These are phyloP conservation scores for Aspergillus ochraceoroseus DNA, from an alignment of 2,329 filamentous ascomycete genomes.

Conservation along the genomic window DNA sequence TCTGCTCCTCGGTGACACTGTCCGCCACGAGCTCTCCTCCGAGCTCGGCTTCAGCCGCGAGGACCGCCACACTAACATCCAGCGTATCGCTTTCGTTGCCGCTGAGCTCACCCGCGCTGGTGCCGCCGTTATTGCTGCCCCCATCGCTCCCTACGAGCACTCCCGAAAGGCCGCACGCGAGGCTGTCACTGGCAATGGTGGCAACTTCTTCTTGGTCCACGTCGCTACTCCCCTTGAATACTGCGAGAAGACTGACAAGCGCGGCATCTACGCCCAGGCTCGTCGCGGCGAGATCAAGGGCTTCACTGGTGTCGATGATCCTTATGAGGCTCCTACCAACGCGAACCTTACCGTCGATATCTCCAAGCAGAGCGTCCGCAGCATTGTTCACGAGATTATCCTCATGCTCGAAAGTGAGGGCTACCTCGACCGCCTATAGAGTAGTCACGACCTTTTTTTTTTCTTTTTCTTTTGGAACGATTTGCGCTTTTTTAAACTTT, in stretches of 20 bases:
- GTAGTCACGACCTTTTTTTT: slow-evolving; percentile 15
- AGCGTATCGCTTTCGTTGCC: slow-evolving; percentile 92
- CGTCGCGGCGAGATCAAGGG: slow-evolving; percentile 89
- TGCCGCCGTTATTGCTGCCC: slow-evolving; percentile 90
- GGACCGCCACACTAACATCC: slow-evolving; percentile 92
- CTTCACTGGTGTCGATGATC: slow-evolving; percentile 97
- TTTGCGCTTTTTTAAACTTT: too few species aligned
- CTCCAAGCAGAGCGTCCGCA: slow-evolving; percentile 81
- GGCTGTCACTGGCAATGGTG: slow-evolving; percentile 67
- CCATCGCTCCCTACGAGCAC: slow-evolving; percentile 86
- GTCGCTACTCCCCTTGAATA: slow-evolving; percentile 89
- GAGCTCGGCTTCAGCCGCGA: slow-evolving; percentile 92
- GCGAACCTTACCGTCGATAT: slow-evolving; percentile 79
- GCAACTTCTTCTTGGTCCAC: slow-evolving; percentile 91
- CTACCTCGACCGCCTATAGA: slow-evolving; percentile 63
- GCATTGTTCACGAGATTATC: slow-evolving; percentile 94
- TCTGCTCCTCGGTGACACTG: slow-evolving; percentile 90
- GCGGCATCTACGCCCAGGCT: slow-evolving; percentile 80
- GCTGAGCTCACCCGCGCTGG: slow-evolving; percentile 89
- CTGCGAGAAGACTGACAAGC: slow-evolving; percentile 91
- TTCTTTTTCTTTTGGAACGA: slow-evolving; percentile 12
- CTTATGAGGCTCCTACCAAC: slow-evolving; percentile 80
- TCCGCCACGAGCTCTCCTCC: slow-evolving; percentile 84
- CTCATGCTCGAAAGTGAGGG: slow-evolving; percentile 85
- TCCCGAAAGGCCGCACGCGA: slow-evolving; percentile 74